Base-by-base conservation (phyloP, 2,329 filamentous ascomycete genomes). In the Talaromyces amestolkiae region DNA sequence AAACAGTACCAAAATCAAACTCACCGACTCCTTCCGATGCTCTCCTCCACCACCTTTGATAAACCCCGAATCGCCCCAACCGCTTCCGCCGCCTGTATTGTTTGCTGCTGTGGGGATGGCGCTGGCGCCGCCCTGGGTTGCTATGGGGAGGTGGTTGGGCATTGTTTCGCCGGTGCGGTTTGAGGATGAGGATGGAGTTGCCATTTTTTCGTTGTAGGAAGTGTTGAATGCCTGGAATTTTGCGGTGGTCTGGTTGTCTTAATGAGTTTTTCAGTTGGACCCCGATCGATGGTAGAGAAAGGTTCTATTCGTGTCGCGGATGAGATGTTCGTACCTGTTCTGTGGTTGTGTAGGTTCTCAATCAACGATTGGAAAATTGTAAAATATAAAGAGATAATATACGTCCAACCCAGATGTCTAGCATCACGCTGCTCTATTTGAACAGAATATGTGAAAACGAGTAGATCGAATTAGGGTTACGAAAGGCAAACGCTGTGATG, bases 61-160 rank as follows among this genome's bases (percentile, higher is more conserved):
- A 11, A 65, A 67, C 0, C 65, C 56, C 15, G 27, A 31, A 47
- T 67, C 65, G 1, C 65, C 65, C 58, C 63, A 51, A 19, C 65
- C 65, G 35, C 33, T 45, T 15, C 65, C 65, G n/a, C 65, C 65
- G 17, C 60, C 65, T 3, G 66, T 53, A 49, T 68, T 68, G 43
- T 68, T 68, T 17, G 66, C 66, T 3, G 66, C 64, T 13, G 66
- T 67, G 11, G 66, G 64, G 31, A 59, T 35, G 17, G 61, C 53
- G 24, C 66, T 68, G 49, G 66, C 64, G 19, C 66, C 66, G 19
- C 66, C 66, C 39, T 65, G 41, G 9, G 61, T 65, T 15, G 66
- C 47, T 11, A 27, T 63, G 8, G 58, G 58, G 7, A 49, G 7
- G n/a, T 63, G 66, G 15, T 67, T 67, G 2, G 56, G 56, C 39